Evolutionary conservation across 2,329 filamentous ascomycete species (phyloP).

Genomic region (Shiraia sp.): DNA sequence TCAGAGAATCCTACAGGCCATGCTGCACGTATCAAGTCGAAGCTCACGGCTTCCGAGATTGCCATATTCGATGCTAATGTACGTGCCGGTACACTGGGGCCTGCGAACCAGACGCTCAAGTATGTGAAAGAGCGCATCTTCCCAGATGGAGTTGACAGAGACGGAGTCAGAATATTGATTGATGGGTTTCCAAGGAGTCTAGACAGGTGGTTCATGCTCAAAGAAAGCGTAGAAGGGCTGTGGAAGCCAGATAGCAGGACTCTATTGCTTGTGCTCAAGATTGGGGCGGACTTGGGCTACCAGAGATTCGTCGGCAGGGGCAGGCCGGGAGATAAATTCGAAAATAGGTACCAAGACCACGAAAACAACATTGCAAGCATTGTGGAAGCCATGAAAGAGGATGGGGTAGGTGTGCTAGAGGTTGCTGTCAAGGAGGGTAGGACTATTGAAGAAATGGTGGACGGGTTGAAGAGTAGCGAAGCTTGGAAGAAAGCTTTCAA

Average conservation of each 20-base stretch:
- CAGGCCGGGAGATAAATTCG: conserved; percentile 13
- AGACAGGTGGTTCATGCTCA: conserved; percentile 8
- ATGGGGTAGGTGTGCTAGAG: conserved; percentile 6
- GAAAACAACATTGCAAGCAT: conserved; percentile 1
- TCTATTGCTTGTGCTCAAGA: conserved; percentile 4
- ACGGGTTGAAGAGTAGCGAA: too few relatives aligned
- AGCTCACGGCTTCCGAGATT: conserved; percentile 5
- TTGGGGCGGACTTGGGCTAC: conserved; percentile 3
- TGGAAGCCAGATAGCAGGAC: conserved; percentile 3
- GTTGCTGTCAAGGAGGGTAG: neutral
- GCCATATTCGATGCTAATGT: conserved; percentile 2
- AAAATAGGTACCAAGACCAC: conserved; percentile 9
- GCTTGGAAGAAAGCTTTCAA: neutral
- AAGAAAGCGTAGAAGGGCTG: conserved; percentile 1
- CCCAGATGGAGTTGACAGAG: neutral
- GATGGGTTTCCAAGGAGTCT: conserved; percentile 15
- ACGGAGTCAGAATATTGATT: conserved; percentile 4
- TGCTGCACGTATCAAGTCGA: conserved; percentile 6
- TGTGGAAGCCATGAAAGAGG: conserved; percentile 8
- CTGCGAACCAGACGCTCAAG: conserved; percentile 3
- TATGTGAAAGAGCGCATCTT: conserved; percentile 13
- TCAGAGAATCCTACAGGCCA: conserved; percentile 2
- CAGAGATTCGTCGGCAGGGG: conserved; percentile 7
- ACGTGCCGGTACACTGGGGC: conserved; percentile 7
- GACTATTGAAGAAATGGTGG: neutral